Evolutionary conservation across 2,329 filamentous ascomycete genomes (phyloP), one percentile per base, ranked within the genome.

Genomic region (Cytospora schulzeri): DNA sequence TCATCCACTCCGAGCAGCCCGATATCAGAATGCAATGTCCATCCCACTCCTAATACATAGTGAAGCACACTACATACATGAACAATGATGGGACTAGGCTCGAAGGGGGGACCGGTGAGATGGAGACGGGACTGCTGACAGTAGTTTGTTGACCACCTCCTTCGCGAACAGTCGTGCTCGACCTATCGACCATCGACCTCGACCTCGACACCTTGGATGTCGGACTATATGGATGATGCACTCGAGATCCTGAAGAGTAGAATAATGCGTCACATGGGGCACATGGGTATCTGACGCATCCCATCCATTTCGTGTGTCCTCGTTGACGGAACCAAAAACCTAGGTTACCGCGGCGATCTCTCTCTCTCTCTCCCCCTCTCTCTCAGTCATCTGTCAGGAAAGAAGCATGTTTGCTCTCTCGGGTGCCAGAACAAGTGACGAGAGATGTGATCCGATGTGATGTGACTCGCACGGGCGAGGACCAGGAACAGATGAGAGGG

Each of bases 31-130:
- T 11, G 59, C 51, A 19, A 48, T 38, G 59, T 61, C 35, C 28
- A 38, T 55, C 35, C 59, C 51, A 48, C 59, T 61, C 59, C 58
- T 31, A 31, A 31, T 31, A 31, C 29, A n/a, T 31, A 31, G 29
- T 31, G 4, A 4, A 31, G 9, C n/a, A 31, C 29, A 4, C 29
- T 31, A 31, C 29, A 38, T 26, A 54, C 8, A 41, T 41, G 19
- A n/a, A 19, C 38, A 41, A n/a, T 4, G 38, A 3, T 41, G 38
- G 38, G 38, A 55, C 59, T 61, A 61, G 38, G 35, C 59, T 61
- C 59, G 51, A 61, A 55, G 59, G 24, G 59, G 59, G 50, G 59
- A 52, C 59, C 59, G 59, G 59, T 61, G 59, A 61, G 54, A 55
- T 54, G 35, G 33, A 48, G 26, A 48, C 51, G 51, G 59, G 59